Conservation (phyloP, 1,139 yeast genomes). For the Pichia sp. region DNA sequence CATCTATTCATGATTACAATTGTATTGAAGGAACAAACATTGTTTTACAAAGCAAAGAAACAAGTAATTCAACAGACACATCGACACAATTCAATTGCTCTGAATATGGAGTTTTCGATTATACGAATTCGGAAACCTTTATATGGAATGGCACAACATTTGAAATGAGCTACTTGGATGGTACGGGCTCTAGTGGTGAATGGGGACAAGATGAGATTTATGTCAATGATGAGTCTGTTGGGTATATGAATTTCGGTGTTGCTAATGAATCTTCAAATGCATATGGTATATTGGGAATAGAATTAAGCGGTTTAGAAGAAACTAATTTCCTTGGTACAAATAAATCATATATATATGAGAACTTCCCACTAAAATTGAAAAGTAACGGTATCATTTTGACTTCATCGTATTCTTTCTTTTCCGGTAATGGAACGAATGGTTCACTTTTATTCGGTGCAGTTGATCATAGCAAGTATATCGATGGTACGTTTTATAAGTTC, state of each 20-base stretch:
- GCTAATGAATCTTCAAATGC: slow-evolving; percentile 51
- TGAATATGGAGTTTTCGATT: slow-evolving; percentile 49
- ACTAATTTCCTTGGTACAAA: slow-evolving; percentile 23
- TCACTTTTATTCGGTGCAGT: slow-evolving; percentile 56
- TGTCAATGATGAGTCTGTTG: slow-evolving; percentile 42
- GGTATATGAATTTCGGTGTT: slow-evolving; percentile 52
- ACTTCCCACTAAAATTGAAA: slow-evolving; percentile 57
- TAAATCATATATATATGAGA: slow-evolving; percentile 40
- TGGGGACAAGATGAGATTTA: slow-evolving; percentile 60
- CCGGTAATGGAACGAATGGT: slow-evolving; percentile 43
- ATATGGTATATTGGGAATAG: slow-evolving; percentile 62
- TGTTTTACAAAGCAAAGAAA: no score
- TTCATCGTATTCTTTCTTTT: slow-evolving; percentile 51
- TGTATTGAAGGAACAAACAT: no score
- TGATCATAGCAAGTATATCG: slow-evolving; percentile 47
- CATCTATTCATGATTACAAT: slow-evolving; percentile 27
- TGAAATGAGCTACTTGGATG: slow-evolving; percentile 60
- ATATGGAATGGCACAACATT: slow-evolving; percentile 44
- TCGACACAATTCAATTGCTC: slow-evolving; percentile 33
- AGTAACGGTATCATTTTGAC: slow-evolving; percentile 50
- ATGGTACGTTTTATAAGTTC: slow-evolving; percentile 43
- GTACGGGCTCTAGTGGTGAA: slow-evolving; percentile 54
- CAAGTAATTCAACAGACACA: not conserved
- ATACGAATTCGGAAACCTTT: slow-evolving; percentile 44
- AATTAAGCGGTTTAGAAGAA: slow-evolving; percentile 50